These are phyloP conservation scores for Amborella trichopoda DNA, from an alignment of 164 flowering plant species.

Conservation along the genomic window DNA sequence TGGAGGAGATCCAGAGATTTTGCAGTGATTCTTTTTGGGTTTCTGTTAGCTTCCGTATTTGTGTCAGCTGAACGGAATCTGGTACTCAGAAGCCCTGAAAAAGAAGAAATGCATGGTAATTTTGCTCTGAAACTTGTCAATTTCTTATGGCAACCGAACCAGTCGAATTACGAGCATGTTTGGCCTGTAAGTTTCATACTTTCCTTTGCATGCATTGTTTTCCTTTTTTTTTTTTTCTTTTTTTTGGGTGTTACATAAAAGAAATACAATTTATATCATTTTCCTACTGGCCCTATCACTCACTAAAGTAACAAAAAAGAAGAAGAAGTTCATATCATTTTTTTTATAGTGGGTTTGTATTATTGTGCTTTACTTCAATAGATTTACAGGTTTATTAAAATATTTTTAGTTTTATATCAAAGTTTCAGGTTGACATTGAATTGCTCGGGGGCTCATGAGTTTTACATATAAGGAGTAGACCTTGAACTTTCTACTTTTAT, in stretches of 20 bases:
- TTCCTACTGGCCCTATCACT: background rate
- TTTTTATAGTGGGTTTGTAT: background rate
- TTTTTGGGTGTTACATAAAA: background rate
- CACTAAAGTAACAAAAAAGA: background rate
- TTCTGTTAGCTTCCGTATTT: slow-evolving; percentile 36
- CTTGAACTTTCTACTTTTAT: no score
- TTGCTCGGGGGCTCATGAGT: no score
- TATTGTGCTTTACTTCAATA: no score
- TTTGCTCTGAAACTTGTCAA: slow-evolving; percentile 23
- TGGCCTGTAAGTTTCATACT: slow-evolving; percentile 68
- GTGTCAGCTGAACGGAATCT: slow-evolving; percentile 61
- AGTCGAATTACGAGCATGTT: slow-evolving; percentile 68
- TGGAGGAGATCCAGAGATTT: slow-evolving; percentile 22
- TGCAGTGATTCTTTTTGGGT: slow-evolving; percentile 19
- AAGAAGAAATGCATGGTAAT: slow-evolving; percentile 10
- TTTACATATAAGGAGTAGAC: no score
- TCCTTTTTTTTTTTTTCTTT: background rate
- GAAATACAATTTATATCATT: background rate
- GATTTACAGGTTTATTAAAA: no score
- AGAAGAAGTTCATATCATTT: background rate
- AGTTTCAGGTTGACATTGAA: no score
- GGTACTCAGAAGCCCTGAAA: slow-evolving; percentile 13
- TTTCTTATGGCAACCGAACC: slow-evolving; percentile 61
- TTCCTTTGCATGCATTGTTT: background rate
- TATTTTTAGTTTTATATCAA: no score